These are phyloP conservation scores for Cicer cuneatum DNA, from an alignment of 306 rosid species.

Conservation along the genomic window DNA sequence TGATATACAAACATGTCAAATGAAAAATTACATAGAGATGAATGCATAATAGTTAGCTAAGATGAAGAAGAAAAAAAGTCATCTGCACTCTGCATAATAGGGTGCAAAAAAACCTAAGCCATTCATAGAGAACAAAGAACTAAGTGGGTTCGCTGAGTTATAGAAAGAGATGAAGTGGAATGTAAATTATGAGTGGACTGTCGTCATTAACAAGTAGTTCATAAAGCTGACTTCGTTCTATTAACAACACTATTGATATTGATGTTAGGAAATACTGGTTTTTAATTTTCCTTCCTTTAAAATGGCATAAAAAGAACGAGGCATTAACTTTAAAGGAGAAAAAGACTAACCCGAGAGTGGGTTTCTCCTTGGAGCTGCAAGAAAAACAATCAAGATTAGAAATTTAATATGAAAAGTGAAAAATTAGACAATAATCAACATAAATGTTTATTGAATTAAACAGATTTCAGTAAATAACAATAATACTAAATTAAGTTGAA, in stretches of 20 bases:
- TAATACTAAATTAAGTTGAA: background rate
- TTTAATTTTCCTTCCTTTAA: background rate
- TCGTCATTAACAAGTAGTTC: background rate
- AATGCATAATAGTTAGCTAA: background rate
- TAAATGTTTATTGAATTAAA: background rate
- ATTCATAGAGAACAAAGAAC: background rate
- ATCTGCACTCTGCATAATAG: background rate
- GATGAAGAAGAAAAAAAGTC: background rate
- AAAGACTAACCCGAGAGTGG: slow-evolving; percentile 92
- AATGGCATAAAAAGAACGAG: background rate
- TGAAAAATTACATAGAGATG: background rate
- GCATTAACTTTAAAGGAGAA: background rate
- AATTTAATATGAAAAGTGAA: background rate
- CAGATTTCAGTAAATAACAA: background rate
- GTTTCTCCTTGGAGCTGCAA: slow-evolving; percentile 99
- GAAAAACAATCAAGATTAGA: slow-evolving; percentile 38
- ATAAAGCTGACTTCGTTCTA: background rate
- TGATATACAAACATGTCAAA: background rate
- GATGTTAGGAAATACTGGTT: background rate
- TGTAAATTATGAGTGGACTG: background rate
- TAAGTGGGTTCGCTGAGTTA: background rate
- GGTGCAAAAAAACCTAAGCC: background rate
- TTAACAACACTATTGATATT: background rate
- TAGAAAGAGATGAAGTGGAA: background rate
- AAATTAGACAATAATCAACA: background rate